These are phyloP conservation scores for Syncephalastrum monosporum DNA, from an alignment of 371 early-diverging fungal genomes.

Conservation along the genomic window DNA sequence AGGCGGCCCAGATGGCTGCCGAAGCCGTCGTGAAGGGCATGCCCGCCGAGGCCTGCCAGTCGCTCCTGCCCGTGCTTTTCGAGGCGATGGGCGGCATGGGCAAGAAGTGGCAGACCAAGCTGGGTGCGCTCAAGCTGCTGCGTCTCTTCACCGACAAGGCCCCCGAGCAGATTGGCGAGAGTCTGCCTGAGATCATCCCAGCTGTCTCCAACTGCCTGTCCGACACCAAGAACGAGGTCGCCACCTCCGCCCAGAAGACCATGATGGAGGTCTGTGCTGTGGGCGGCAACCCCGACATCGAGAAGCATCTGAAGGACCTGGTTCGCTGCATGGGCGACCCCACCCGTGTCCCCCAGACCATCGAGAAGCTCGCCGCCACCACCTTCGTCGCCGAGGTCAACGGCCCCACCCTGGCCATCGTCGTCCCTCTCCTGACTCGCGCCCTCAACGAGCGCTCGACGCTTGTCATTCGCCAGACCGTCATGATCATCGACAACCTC, in stretches of 20 bases:
- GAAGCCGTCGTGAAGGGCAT: conserved; percentile 49
- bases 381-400: conserved; percentile 82
- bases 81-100: conserved; percentile 54
- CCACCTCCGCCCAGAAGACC: conserved; percentile 38
- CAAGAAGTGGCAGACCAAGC: conserved; percentile 81
- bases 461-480: conserved; percentile 55
- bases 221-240: conserved; percentile 75
- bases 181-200: conserved; percentile 72
- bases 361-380: conserved; percentile 73
- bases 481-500: conserved; percentile 60
- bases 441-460: conserved; percentile 63
- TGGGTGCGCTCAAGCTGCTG: conserved; percentile 63
- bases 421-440: conserved; percentile 68
- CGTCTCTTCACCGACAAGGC: conserved; percentile 53
- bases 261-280: conserved; percentile 71
- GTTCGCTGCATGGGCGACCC: conserved; percentile 78
- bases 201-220: conserved; percentile 68
- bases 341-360: conserved; percentile 59
- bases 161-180: conserved; percentile 65
- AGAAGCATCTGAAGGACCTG: conserved; percentile 63
- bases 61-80: conserved; percentile 60
- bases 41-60: conserved; percentile 57
- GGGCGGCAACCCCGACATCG: conserved; percentile 78
- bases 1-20: conserved; percentile 68
- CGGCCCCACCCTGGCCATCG: conserved; percentile 77